Conservation (phyloP, 2,329 filamentous ascomycete species). For the Cryphonectria parasitica region DNA sequence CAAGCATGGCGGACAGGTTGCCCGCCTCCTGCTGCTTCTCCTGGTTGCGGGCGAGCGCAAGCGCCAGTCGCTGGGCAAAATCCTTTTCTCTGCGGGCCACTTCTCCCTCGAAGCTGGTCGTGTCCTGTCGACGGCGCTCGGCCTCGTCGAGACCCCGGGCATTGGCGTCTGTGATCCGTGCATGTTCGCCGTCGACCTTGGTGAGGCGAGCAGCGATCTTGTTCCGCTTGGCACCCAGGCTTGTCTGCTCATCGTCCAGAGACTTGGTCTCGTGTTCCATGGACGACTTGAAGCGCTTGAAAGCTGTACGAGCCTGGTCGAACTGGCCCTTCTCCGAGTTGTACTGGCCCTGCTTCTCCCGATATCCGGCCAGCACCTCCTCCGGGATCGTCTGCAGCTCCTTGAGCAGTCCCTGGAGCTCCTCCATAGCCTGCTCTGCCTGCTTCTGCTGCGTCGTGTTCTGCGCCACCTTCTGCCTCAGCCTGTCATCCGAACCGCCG, state of each 20-base stretch:
- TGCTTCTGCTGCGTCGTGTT: conserved; percentile 75
- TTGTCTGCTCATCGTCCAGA: conserved; percentile 66
- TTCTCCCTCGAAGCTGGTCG: conserved; percentile 51
- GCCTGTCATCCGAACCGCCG: conserved; percentile 75
- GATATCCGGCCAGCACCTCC: conserved; percentile 62
- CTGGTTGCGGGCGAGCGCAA: conserved; percentile 41
- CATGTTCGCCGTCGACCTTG: conserved; percentile 74
- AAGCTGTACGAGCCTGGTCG: conserved; percentile 58
- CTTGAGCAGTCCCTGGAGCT: conserved; percentile 63
- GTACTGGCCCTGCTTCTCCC: conserved; percentile 56
- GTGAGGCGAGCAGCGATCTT: conserved; percentile 72
- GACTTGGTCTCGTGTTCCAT: conserved; percentile 66
- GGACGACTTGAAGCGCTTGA: conserved; percentile 62
- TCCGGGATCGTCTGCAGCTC: conserved; percentile 66
- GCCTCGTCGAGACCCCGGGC: conserved; percentile 66
- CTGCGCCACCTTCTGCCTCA: conserved; percentile 74
- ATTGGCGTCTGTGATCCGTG: conserved; percentile 71
- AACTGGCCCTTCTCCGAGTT: conserved; percentile 62
- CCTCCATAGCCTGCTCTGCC: conserved; percentile 44
- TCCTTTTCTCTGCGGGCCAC: conserved; percentile 50
- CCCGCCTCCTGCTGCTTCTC: conserved; percentile 47
- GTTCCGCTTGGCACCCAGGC: conserved; percentile 69
- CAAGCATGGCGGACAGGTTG: conserved; percentile 41
- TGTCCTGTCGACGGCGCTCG: conserved; percentile 59
- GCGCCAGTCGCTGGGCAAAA: conserved; percentile 44